phyloP scores from a whole-genome alignment of 805 yeast species.

The Candida ponderosae region DNA sequence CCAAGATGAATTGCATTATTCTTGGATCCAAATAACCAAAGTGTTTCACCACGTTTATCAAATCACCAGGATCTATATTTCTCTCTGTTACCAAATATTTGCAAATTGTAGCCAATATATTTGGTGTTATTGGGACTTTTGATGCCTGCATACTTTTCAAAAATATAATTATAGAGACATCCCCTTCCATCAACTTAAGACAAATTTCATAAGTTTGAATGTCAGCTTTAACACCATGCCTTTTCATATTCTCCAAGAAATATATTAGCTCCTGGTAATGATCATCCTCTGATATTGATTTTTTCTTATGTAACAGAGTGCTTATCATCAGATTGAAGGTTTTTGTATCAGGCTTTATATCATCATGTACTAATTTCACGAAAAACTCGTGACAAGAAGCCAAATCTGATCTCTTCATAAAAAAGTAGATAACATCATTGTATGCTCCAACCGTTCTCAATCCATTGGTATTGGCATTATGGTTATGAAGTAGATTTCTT shows the following conservation, averaged over 20 bases:
- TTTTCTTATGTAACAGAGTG: constrained; percentile 20
- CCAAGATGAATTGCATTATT: too few species aligned
- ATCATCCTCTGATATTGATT: constrained; percentile 20
- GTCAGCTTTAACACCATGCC: constrained; percentile 22
- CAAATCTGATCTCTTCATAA: constrained; percentile 28
- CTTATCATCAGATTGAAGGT: constrained; percentile 32
- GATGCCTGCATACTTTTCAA: constrained; percentile 23
- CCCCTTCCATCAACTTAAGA: constrained; percentile 25
- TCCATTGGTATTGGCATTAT: constrained; percentile 23
- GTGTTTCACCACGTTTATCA: too few species aligned
- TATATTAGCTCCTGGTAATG: constrained; percentile 20
- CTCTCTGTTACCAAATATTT: too few species aligned
- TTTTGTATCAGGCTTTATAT: constrained; percentile 24
- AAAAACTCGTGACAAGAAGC: constrained; percentile 32
- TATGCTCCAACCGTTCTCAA: constrained; percentile 24
- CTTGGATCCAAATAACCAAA: too few species aligned
- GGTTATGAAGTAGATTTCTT: constrained; percentile 30
- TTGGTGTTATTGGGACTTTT: constrained; percentile 18
- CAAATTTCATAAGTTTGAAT: constrained; percentile 29
- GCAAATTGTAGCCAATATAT: constrained; percentile 10
- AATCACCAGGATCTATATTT: too few species aligned
- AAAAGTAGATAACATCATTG: constrained; percentile 32
- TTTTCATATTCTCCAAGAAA: constrained; percentile 25
- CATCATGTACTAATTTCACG: constrained; percentile 30
- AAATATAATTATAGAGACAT: constrained; percentile 22